Base-by-base conservation (phyloP, 305 asterid genomes). In the Fraxinus paxiana region DNA sequence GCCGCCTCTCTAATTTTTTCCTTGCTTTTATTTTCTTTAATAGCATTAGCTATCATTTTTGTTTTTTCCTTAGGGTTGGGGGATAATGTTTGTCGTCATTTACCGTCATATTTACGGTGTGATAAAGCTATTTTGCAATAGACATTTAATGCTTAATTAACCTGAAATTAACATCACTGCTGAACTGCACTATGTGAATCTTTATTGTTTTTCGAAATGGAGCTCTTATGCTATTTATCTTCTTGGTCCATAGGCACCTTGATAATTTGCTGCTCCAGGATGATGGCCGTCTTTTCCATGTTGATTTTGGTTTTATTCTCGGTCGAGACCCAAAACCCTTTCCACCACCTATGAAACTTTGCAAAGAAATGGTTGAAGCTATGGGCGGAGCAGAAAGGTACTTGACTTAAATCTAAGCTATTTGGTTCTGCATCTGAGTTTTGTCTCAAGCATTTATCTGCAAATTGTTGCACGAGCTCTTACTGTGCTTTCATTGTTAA, bases 301-400 rank as follows among this genome's bases (percentile, higher is more conserved):
- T 96, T 51, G 99, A 96, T 90, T 95, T 95, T 82, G 99, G 97
- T 76, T 95, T 90, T 69, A 95, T 96, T 85, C 93, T 96, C 28
- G 99, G 99, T 81, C 90, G 94, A 82, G 99, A 96, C 91, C 98
- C 98, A 61, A 96, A 96, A 87, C 99, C 98, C 46, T 96, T 96
- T 86, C 99, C 99, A 37, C 98, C 99, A 3, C 99, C 99, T 65
- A 96, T 96, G 99, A 96, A 96, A 83, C 99, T 96, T 54, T 96
- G 99, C 88, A 96, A 96, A 88, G 99, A 96, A 91, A 96, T 96
- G 99, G 99, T 96, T 73, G 99, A 96, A 89, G 99, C 99, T 51
- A 96, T 96, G 98, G 99, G 98, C 30, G 99, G 99, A 83, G 99
- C 98, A 26, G 98, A 94, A 90, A 96, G 99, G 99, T 96, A 81